Evolutionary conservation across 1,284 basidiomycete species (phyloP).

Genomic region (Fistulina hepatica): DNA sequence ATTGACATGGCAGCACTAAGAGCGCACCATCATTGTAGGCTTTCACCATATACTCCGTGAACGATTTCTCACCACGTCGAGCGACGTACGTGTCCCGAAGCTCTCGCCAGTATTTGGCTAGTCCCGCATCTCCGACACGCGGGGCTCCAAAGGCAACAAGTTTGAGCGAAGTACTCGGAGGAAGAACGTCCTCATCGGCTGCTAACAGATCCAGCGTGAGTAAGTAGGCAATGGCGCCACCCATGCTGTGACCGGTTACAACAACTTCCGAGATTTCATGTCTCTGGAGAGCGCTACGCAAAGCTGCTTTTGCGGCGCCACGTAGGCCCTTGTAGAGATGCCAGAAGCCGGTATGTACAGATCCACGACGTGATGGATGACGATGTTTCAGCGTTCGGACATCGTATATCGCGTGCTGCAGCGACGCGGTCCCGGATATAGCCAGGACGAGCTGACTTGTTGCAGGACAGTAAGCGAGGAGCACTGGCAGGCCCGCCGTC

Average conservation of each 20-base stretch:
- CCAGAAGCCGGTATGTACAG: conserved; percentile 44
- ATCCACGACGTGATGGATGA: conserved; percentile 27
- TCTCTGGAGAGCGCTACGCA: conserved; percentile 22
- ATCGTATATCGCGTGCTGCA: conserved; percentile 34
- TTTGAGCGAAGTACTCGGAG: conserved; percentile 23
- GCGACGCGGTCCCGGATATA: conserved; percentile 35
- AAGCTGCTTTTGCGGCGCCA: conserved; percentile 20
- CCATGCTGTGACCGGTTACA: conserved; percentile 42
- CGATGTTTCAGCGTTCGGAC: conserved; percentile 26
- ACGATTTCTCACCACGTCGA: conserved; percentile 29
- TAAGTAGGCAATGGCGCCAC: conserved; percentile 36
- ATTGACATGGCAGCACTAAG: conserved; percentile 1
- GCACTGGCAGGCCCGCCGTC: conserved; percentile 32
- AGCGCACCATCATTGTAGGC: conserved; percentile 43
- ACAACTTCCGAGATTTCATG: conserved; percentile 32
- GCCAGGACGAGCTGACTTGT: conserved; percentile 35
- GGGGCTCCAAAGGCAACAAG: conserved; percentile 41
- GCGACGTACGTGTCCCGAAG: conserved; percentile 22
- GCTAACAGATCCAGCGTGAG: conserved; percentile 36
- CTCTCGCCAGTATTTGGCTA: conserved; percentile 32
- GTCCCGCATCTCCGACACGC: conserved; percentile 32
- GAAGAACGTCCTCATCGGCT: conserved; percentile 18
- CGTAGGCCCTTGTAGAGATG: conserved; percentile 35
- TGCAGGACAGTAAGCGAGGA: conserved; percentile 30
- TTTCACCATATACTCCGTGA: conserved; percentile 40